A percentile compares a stretch with the other conserved stretches of the same genome.
Conservation (phyloP, 305 asterid genomes). For the Fraxinus dipetala region DNA sequence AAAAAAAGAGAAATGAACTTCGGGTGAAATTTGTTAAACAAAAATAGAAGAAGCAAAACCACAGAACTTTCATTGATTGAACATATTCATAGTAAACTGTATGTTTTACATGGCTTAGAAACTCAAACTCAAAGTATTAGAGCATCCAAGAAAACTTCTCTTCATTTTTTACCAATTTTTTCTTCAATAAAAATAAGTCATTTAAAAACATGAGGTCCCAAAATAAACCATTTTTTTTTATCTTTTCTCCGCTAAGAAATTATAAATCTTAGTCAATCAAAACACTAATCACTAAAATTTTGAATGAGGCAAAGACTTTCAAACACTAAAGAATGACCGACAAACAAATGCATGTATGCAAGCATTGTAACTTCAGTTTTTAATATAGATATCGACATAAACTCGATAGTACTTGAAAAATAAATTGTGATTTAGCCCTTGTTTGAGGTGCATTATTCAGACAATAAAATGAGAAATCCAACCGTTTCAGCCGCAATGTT, state of each 20-base stretch:
- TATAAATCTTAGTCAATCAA: not conserved
- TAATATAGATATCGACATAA: not conserved
- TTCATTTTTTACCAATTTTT: not conserved
- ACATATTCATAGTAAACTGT: not conserved
- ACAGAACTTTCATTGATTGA: not conserved
- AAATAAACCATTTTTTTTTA: not conserved
- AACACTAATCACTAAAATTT: not conserved
- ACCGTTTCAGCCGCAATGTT: too few relatives aligned
- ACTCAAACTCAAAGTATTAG: not conserved
- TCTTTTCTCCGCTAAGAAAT: not conserved
- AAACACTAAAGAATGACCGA: not conserved
- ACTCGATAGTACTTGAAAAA: not conserved
- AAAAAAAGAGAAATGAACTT: not conserved
- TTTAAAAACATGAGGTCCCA: not conserved
- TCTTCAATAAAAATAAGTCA: not conserved
- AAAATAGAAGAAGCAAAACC: not conserved
- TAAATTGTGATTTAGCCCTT: not conserved
- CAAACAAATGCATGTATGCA: not conserved
- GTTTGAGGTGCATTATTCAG: too few relatives aligned
- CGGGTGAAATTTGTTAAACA: not conserved
- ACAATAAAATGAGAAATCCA: too few relatives aligned
- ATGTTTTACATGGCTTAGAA: not conserved
- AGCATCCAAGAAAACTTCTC: not conserved
- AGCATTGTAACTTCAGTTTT: not conserved
- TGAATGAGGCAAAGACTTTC: not conserved